Conservation (phyloP, 345 rosid genomes). For the Syzygium oleosum region DNA sequence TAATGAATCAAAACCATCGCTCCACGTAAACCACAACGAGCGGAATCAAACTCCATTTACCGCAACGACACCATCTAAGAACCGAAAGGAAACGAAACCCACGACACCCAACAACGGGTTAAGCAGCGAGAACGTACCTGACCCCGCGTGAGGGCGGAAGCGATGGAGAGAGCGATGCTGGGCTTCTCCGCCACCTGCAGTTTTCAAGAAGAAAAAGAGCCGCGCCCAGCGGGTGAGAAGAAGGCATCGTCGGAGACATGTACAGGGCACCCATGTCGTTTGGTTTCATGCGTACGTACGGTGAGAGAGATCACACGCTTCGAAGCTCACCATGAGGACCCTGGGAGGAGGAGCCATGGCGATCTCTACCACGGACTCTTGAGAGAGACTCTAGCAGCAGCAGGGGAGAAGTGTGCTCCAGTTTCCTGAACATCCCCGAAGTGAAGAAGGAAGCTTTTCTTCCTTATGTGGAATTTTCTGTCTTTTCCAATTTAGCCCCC, state of each 20-base stretch:
- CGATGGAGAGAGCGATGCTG: constrained; percentile 85
- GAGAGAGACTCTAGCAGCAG: not conserved
- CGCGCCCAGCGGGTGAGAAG: not conserved
- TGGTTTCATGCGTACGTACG: not conserved
- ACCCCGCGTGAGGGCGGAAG: constrained; percentile 71
- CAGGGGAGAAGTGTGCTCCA: fast-evolving
- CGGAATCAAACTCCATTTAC: not conserved
- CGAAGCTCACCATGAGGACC: constrained; percentile 2
- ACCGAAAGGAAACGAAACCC: not conserved
- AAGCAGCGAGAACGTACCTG: constrained; percentile 25
- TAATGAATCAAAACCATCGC: not conserved
- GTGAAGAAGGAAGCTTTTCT: not conserved
- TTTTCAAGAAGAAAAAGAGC: not conserved
- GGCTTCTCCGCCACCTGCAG: constrained; percentile 95
- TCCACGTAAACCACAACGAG: not conserved
- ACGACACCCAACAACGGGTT: not conserved
- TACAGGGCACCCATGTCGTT: not conserved
- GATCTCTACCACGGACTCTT: not conserved
- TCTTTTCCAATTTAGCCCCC: not conserved
- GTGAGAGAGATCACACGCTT: not conserved
- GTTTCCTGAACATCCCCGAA: not conserved
- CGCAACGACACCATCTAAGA: not conserved
- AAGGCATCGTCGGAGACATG: not conserved
- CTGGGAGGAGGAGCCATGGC: constrained; percentile 5
- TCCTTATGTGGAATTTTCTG: not conserved